phyloP scores from a whole-genome alignment of 1,284 basidiomycete genomes.

The Cryptococcus maquisensis region DNA sequence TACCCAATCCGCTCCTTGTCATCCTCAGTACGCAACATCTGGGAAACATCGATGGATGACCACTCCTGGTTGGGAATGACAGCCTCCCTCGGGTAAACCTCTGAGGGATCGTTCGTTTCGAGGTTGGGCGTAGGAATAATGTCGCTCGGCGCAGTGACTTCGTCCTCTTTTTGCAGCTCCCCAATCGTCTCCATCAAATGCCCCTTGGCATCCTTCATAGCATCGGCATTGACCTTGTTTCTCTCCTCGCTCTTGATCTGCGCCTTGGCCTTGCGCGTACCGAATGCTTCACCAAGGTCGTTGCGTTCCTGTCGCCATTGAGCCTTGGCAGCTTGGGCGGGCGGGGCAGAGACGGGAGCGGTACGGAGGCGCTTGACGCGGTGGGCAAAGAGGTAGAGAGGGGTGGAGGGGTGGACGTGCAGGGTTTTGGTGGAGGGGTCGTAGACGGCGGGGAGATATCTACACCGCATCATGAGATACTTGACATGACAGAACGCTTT shows the following conservation, averaged over 20 bases:
- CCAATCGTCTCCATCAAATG: constrained; percentile 77
- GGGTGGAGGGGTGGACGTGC: constrained; percentile 60
- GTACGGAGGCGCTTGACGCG: constrained; percentile 73
- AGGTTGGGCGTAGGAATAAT: constrained; percentile 69
- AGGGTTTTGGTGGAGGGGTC: constrained; percentile 68
- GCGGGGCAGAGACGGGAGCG: constrained; percentile 19
- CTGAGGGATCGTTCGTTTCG: constrained; percentile 60
- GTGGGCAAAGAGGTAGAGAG: constrained; percentile 69
- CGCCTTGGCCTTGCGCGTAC: constrained; percentile 85
- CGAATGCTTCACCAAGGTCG: constrained; percentile 82
- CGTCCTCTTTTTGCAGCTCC: constrained; percentile 54
- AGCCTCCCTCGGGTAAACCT: constrained; percentile 69
- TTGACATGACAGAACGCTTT: neutral
- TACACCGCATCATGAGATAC: constrained; percentile 7
- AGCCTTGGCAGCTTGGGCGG: constrained; percentile 46
- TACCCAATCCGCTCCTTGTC: constrained; percentile 55
- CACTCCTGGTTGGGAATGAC: constrained; percentile 70
- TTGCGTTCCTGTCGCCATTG: constrained; percentile 65
- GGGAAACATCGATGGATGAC: constrained; percentile 36
- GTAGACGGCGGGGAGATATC: constrained; percentile 51
- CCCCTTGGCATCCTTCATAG: constrained; percentile 73
- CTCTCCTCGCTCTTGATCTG: constrained; percentile 77
- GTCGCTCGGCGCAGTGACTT: constrained; percentile 27
- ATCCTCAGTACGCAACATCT: constrained; percentile 58
- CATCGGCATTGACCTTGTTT: constrained; percentile 77